Percentiles rank a stretch among this genome's conserved stretches.
phyloP scores from a whole-genome alignment of 345 rosid species.

The Trapa incisa region DNA sequence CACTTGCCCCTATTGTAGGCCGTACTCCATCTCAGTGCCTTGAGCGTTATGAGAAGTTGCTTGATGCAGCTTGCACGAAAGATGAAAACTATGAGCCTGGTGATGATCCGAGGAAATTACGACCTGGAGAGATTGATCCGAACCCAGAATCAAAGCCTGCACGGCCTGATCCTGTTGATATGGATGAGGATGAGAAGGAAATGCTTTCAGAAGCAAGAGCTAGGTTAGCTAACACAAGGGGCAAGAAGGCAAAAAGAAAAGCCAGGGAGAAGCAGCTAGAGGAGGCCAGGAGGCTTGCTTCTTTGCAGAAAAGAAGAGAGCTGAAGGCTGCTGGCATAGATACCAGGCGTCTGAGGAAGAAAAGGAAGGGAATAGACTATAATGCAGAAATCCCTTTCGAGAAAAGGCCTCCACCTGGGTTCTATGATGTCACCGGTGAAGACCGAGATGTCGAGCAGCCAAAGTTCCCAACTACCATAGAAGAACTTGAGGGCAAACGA shows the following conservation, averaged over 20 bases:
- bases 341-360: constrained; percentile 65
- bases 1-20: constrained; percentile 97
- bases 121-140: constrained; percentile 98
- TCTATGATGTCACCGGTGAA: constrained; percentile 80
- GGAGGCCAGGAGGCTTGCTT: constrained; percentile 99
- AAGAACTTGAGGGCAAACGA: constrained; percentile 90
- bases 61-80: constrained; percentile 93
- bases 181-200: constrained; percentile 99
- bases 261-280: constrained; percentile 98
- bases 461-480: constrained; percentile 80
- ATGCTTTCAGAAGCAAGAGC: constrained; percentile 99
- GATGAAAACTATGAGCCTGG: constrained; percentile 92
- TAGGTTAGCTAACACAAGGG: constrained; percentile 86
- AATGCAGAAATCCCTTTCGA: constrained; percentile 97
- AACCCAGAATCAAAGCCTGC: constrained; percentile 98
- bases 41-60: constrained; percentile 93
- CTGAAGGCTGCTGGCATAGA: constrained; percentile 98
- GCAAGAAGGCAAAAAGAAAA: constrained; percentile 94
- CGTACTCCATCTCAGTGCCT: constrained; percentile 99
- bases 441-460: constrained; percentile 72
- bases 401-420: constrained; percentile 92
- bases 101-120: constrained; percentile 90
- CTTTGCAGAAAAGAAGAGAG: constrained; percentile 92
- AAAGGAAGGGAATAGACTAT: constrained; percentile 91
- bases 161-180: constrained; percentile 98